These are phyloP conservation scores for Metarhizium sp. DNA, from an alignment of 2,329 filamentous ascomycete genomes.

Conservation along the genomic window DNA sequence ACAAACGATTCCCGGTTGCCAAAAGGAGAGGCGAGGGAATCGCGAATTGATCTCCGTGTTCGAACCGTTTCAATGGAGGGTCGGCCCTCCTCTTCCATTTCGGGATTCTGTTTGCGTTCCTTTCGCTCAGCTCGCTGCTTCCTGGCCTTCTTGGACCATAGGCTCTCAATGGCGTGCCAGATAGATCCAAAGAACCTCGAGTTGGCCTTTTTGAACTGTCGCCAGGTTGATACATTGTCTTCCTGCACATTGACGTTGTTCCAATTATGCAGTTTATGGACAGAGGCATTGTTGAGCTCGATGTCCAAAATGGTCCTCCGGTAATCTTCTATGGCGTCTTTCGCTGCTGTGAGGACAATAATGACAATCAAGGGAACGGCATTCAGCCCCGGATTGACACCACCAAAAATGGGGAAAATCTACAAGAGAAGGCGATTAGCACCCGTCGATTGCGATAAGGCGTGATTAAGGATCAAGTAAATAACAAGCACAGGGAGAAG, in stretches of 20 bases:
- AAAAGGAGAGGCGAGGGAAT: slow-evolving; percentile 40
- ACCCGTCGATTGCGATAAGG: neutral
- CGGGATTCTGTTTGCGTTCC: slow-evolving; percentile 12
- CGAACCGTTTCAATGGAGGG: slow-evolving; percentile 41
- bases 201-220: slow-evolving; percentile 81
- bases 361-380: slow-evolving; percentile 91
- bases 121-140: slow-evolving; percentile 40
- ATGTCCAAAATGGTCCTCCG: slow-evolving; percentile 84
- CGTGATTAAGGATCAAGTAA: neutral
- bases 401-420: slow-evolving; percentile 96
- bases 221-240: slow-evolving; percentile 79
- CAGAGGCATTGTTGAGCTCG: slow-evolving; percentile 90
- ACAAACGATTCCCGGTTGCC: slow-evolving; percentile 41
- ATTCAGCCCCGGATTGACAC: slow-evolving; percentile 78
- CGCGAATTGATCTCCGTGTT: slow-evolving; percentile 23
- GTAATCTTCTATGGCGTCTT: slow-evolving; percentile 94
- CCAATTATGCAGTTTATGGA: slow-evolving; percentile 83
- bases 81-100: slow-evolving; percentile 43
- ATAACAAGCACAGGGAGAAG: neutral
- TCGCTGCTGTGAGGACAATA: slow-evolving; percentile 76
- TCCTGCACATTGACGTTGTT: slow-evolving; percentile 87
- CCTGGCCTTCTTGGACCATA: slow-evolving; percentile 43
- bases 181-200: slow-evolving; percentile 50
- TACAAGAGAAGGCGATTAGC: slow-evolving; percentile 28
- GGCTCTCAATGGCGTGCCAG: slow-evolving; percentile 34